A percentile compares a stretch with the other conserved stretches of the same genome.
Evolutionary conservation across 352 stramenopile species (phyloP).

Genomic region (Pythium guiyangense): DNA sequence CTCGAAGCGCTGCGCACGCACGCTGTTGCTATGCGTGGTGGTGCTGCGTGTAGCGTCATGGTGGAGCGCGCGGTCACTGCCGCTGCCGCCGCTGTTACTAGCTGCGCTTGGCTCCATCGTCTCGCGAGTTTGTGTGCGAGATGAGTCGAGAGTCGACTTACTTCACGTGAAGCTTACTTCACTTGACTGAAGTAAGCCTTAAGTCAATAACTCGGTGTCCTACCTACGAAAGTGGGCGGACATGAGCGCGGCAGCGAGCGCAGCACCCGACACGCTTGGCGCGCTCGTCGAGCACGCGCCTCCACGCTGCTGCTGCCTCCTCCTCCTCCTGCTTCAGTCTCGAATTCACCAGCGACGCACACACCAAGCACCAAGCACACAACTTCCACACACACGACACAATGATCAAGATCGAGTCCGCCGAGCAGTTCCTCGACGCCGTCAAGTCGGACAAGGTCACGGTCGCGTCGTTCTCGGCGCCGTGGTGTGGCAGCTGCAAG

Average conservation of each 20-base stretch:
- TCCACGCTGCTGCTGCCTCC: too few species aligned
- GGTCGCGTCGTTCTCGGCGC: conserved; percentile 54
- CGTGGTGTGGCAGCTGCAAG: conserved; percentile 67
- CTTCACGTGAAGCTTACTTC: not conserved
- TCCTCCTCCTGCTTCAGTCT: conserved; percentile 7
- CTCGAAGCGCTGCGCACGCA: not conserved
- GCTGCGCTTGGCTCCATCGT: not conserved
- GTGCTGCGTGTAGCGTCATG: not conserved
- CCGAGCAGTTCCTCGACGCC: conserved; percentile 36
- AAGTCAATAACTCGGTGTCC: not conserved
- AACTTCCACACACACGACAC: conserved; percentile 3
- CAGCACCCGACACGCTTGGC: not conserved
- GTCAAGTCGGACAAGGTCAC: conserved; percentile 33
- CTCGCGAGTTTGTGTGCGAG: not conserved
- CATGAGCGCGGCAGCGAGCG: not conserved
- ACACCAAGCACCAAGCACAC: conserved; percentile 4
- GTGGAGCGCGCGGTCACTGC: too few species aligned
- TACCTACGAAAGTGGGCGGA: not conserved
- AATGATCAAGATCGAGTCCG: conserved; percentile 31
- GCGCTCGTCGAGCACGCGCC: not conserved
- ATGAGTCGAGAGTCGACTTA: not conserved
- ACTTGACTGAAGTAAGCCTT: not conserved
- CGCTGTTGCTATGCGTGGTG: not conserved
- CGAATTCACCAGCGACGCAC: conserved; percentile 4
- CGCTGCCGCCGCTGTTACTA: too few species aligned